Evolutionary conservation across 495 filamentous ascomycete genomes (phyloP).

Genomic region (Xylaria flabelliformis): DNA sequence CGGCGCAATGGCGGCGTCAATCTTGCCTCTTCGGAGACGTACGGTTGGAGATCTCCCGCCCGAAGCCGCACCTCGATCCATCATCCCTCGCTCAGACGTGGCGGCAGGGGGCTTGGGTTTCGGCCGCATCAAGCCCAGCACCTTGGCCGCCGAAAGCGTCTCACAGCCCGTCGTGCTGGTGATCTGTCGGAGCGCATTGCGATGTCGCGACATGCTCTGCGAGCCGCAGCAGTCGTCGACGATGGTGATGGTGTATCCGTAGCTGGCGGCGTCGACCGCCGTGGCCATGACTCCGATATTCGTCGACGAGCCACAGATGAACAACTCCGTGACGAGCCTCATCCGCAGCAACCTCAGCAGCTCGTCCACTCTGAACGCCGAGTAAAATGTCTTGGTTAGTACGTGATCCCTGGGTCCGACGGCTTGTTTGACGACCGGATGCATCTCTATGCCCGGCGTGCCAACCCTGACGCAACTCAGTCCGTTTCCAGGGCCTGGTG

Average conservation of each 20-base stretch:
- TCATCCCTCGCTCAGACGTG: constrained; percentile 28
- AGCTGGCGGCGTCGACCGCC: constrained; percentile 84
- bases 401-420: constrained; percentile 69
- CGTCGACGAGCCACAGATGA: constrained; percentile 85
- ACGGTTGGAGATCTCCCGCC: constrained; percentile 77
- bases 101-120: too few relatives aligned
- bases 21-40: constrained; percentile 75
- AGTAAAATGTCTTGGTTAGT: constrained; percentile 84
- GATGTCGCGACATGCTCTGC: constrained; percentile 72
- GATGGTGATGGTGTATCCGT: constrained; percentile 84
- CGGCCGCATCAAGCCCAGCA: constrained; percentile 55
- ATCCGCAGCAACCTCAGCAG: constrained; percentile 74
- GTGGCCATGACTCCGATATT: constrained; percentile 93
- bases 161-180: constrained; percentile 76
- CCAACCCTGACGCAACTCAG: constrained; percentile 66
- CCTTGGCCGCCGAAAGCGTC: constrained; percentile 62
- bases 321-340: constrained; percentile 88
- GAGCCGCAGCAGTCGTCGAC: constrained; percentile 92
- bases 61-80: constrained; percentile 49
- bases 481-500: constrained; percentile 43
- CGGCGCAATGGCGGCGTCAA: constrained; percentile 31
- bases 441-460: constrained; percentile 72
- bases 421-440: constrained; percentile 60
- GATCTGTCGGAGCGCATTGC: constrained; percentile 78
- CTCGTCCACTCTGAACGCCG: constrained; percentile 77